phyloP scores from a whole-genome alignment of 225 moss, liverwort and hornwort species.

The Marchantia paleacea region DNA sequence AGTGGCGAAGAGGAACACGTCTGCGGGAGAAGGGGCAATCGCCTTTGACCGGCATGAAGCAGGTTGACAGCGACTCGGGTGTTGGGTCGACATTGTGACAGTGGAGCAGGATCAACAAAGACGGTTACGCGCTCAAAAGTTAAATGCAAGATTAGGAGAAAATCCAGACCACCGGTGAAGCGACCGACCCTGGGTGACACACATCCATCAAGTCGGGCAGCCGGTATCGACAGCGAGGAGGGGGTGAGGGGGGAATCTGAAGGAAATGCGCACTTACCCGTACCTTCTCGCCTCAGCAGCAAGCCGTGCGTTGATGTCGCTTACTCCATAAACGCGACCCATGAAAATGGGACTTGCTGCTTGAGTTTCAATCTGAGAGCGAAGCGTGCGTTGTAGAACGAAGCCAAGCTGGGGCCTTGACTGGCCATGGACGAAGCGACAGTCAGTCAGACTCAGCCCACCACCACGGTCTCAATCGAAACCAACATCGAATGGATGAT shows the following conservation, averaged over 20 bases:
- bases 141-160: not conserved
- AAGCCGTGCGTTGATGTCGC: constrained; percentile 14
- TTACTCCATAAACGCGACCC: constrained; percentile 16
- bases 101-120: not conserved
- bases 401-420: constrained; percentile 23
- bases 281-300: constrained; percentile 15
- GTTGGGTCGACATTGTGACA: not conserved
- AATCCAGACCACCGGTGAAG: not conserved
- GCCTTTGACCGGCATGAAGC: not conserved
- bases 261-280: constrained; percentile 13
- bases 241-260: not conserved
- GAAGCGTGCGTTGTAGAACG: constrained; percentile 10
- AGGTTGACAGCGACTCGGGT: not conserved
- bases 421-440: constrained; percentile 21
- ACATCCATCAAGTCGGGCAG: not conserved
- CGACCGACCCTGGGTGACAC: not conserved
- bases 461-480: not conserved
- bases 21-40: not conserved
- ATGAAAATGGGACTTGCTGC: constrained; percentile 18
- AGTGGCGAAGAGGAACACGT: not conserved
- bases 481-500: not conserved
- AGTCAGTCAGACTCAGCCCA: constrained; percentile 6
- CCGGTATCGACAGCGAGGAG: not conserved
- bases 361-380: constrained; percentile 18
- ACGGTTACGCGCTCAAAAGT: not conserved